Evolutionary conservation across 768 basidiomycete genomes (phyloP), one percentile per base, ranked within the genome.

Genomic region (Postia placenta): DNA sequence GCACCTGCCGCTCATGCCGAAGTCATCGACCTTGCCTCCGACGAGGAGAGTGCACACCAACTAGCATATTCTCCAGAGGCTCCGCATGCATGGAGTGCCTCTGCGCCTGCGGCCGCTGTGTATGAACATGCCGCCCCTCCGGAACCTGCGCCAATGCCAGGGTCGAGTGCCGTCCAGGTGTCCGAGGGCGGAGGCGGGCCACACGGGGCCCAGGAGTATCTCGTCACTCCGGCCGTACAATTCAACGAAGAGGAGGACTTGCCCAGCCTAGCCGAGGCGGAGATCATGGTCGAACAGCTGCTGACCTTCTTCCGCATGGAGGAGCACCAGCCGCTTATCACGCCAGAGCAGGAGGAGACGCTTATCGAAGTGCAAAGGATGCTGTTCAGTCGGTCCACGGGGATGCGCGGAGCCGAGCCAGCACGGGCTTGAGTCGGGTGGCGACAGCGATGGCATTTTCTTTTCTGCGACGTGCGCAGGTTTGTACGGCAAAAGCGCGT

Each of bases 401-500:
- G 38, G 38, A 19, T 39, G 9, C 33, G 33, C n/a, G n/a, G n/a
- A n/a, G n/a, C n/a, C n/a, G n/a, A n/a, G n/a, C n/a, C n/a, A n/a
- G n/a, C n/a, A n/a, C n/a, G n/a, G n/a, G n/a, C n/a, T n/a, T n/a
- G n/a, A n/a, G n/a, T n/a, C n/a, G n/a, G n/a, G n/a, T n/a, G n/a
- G n/a, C n/a, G n/a, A n/a, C n/a, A n/a, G n/a, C n/a, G n/a, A n/a
- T n/a, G n/a, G n/a, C n/a, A n/a, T n/a, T n/a, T n/a, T n/a, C n/a
- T n/a, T n/a, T n/a, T n/a, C n/a, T n/a, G n/a, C n/a, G n/a, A n/a
- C n/a, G n/a, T n/a, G n/a, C n/a, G n/a, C n/a, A 50, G 48, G 56
- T 54, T 50, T 57, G 56, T 57, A 52, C 52, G 56, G 42, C 56
- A 37, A 51, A 57, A 51, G 52, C 48, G 45, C 33, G 17, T 45